phyloP scores from a whole-genome alignment of 2,329 filamentous ascomycete genomes.

The Talaromyces amestolkiae region DNA sequence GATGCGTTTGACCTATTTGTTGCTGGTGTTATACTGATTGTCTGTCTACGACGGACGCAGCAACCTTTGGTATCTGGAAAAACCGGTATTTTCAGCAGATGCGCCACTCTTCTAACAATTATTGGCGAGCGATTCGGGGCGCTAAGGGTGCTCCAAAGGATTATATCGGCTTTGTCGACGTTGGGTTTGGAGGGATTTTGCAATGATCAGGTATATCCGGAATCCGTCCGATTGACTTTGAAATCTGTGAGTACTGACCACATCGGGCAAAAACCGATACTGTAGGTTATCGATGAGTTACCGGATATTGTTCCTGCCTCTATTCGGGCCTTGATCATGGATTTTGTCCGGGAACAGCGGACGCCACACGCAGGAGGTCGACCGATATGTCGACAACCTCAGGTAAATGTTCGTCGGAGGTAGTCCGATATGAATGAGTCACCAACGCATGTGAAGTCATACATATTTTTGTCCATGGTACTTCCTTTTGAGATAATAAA shows the following conservation, averaged over 20 bases:
- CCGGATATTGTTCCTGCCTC: neutral
- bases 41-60: neutral
- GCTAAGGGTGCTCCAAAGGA: neutral
- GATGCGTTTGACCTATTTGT: constrained; percentile 1
- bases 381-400: neutral
- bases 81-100: neutral
- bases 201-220: neutral
- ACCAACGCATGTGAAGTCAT: neutral
- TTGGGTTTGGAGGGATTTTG: neutral
- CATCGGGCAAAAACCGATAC: neutral
- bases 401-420: neutral
- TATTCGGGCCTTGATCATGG: neutral
- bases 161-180: constrained; percentile 19
- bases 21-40: neutral
- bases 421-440: neutral
- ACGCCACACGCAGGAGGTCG: neutral
- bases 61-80: neutral
- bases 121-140: neutral
- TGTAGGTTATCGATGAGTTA: neutral
- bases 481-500: neutral
- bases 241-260: neutral
- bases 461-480: neutral
- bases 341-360: neutral
- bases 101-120: neutral
- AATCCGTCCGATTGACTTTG: neutral